Base-by-base conservation (phyloP, 2,329 filamentous ascomycete genomes). In the Diaporthe capsici region DNA sequence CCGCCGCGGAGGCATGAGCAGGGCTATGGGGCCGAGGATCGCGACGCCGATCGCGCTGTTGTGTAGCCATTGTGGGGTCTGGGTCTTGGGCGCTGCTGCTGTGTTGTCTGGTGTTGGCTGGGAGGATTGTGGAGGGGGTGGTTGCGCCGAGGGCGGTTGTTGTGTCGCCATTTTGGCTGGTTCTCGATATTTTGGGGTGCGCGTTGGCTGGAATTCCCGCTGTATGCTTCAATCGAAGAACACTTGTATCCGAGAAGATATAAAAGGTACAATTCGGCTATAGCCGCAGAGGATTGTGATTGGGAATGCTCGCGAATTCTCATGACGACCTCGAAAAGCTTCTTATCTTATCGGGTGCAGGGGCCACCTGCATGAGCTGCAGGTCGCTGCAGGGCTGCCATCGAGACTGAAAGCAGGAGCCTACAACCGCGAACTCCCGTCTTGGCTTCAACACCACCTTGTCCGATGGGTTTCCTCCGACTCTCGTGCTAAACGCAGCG, bases 1-100 rank as follows among this genome's bases (percentile, higher is more conserved):
- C 58, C 85, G 86, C 71, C 89, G 87, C 58, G 89, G 89, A 25
- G 89, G 89, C 34, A 90, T 84, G 58, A 87, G 81, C 80, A 91
- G 86, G 37, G 84, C 87, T 37, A 89, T 78, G 2, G 88, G 86
- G 34, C 85, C 84, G 72, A 90, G 80, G 63, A 90, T 83, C 72
- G 87, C 86, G 57, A 87, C 86, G 53, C 84, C 86, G 7, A 90
- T 82, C 75, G 87, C 87, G 49, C 85, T 83, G 77, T 86, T 87
- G 84, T 90, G 88, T 70, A 89, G 78, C 74, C 82, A 77, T 15
- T 82, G 77, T 76, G 84, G 84, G 5, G 80, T 82, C 60, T 77
- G 76, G 72, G 53, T 28, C 44, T 71, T 58, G 57, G 44, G 65
- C 49, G 71, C 37, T 37, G 58, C 71, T 65, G 58, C 22, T 57